A percentile compares a stretch with the other conserved stretches of the same genome.
Conservation (phyloP, 345 rosid genomes). For the Limnanthes douglasii region DNA sequence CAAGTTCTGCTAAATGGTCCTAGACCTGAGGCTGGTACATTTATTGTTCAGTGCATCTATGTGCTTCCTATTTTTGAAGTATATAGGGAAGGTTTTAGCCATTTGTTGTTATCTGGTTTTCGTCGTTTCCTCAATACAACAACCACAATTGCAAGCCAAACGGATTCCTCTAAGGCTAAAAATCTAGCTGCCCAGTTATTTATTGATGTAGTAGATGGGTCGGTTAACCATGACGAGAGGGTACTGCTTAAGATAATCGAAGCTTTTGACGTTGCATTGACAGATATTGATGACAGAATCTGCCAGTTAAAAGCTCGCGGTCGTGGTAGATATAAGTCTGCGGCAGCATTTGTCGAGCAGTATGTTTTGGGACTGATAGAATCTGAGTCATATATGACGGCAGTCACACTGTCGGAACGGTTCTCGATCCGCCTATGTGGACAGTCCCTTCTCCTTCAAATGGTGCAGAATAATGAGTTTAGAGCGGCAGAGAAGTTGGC, state of each 20-base stretch:
- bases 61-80: constrained; percentile 60
- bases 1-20: constrained; percentile 47
- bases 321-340: constrained; percentile 15
- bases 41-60: constrained; percentile 43
- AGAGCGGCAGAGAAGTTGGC: constrained; percentile 96
- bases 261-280: constrained; percentile 38
- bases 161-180: constrained; percentile 36
- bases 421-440: constrained; percentile 69
- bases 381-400: constrained; percentile 53
- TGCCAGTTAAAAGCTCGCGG: constrained; percentile 14
- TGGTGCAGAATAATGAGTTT: constrained; percentile 58
- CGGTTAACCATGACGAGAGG: constrained; percentile 41
- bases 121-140: constrained; percentile 38
- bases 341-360: constrained; percentile 33
- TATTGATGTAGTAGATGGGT: constrained; percentile 32
- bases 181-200: constrained; percentile 46
- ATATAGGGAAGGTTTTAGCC: constrained; percentile 76
- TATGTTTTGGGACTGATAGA: constrained; percentile 40
- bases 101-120: constrained; percentile 67
- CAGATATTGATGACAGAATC: constrained; percentile 38
- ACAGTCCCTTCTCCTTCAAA: constrained; percentile 48
- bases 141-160: constrained; percentile 7
- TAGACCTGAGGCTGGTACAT: constrained; percentile 60
- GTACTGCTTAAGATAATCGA: constrained; percentile 42
- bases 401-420: constrained; percentile 65